A percentile compares a stretch with the other conserved stretches of the same genome.
phyloP scores from a whole-genome alignment of 805 yeast genomes.

The Hanseniaspora thailandica region DNA sequence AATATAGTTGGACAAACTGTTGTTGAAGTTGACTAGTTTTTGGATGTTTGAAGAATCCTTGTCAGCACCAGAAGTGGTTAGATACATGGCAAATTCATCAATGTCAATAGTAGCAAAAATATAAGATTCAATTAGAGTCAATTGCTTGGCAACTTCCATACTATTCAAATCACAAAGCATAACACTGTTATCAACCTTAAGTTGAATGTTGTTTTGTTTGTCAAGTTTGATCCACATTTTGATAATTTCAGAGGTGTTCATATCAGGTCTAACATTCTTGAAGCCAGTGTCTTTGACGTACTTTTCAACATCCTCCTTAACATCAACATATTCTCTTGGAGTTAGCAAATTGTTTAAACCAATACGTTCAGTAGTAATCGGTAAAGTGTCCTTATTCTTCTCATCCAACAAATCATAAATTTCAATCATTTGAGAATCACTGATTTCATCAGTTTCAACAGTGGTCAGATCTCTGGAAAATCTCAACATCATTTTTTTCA shows the following conservation, averaged over 20 bases:
- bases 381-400: slow-evolving; percentile 28
- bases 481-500: slow-evolving; percentile 6
- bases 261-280: slow-evolving; percentile 16
- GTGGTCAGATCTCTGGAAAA: slow-evolving; percentile 10
- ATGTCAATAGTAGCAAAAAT: slow-evolving; percentile 53
- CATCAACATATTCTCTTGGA: slow-evolving; percentile 27
- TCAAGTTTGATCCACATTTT: slow-evolving; percentile 30
- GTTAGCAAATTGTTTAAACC: slow-evolving; percentile 31
- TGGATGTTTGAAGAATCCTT: slow-evolving; percentile 49
- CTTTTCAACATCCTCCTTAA: slow-evolving; percentile 39
- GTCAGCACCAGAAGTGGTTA: slow-evolving; percentile 49
- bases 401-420: slow-evolving; percentile 45
- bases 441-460: slow-evolving; percentile 13
- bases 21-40: slow-evolving; percentile 54
- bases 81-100: slow-evolving; percentile 49
- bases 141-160: slow-evolving; percentile 63
- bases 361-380: slow-evolving; percentile 24
- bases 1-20: slow-evolving; percentile 59
- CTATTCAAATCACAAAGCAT: slow-evolving; percentile 42
- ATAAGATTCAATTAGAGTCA: slow-evolving; percentile 59
- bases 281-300: slow-evolving; percentile 34
- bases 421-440: slow-evolving; percentile 40
- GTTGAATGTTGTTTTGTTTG: not conserved
- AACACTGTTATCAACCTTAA: slow-evolving; percentile 7
- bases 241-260: slow-evolving; percentile 40